A percentile compares a stretch with the other conserved stretches of the same genome.
These are phyloP conservation scores for Phialophora chinensis DNA, from an alignment of 2,329 filamentous ascomycete genomes.

Conservation along the genomic window DNA sequence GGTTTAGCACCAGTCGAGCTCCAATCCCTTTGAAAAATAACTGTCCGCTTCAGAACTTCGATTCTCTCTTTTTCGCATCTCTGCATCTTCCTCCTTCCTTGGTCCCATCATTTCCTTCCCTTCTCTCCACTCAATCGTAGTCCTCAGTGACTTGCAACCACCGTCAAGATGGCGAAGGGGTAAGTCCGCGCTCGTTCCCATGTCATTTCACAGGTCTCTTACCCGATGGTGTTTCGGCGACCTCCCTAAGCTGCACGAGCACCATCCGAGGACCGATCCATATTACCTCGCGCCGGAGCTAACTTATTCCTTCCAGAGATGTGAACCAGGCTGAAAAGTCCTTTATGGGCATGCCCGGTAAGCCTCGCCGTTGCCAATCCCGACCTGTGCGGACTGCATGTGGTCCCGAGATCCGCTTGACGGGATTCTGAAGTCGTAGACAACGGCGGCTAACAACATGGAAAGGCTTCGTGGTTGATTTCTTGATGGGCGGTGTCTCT, in stretches of 20 bases:
- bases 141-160: slow-evolving; percentile 40
- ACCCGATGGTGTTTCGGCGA: neutral
- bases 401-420: slow-evolving; percentile 10
- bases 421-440: slow-evolving; percentile 1
- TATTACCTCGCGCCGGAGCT: neutral
- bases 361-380: slow-evolving; percentile 9
- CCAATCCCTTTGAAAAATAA: slow-evolving; percentile 35
- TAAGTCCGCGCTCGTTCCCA: slow-evolving; percentile 15
- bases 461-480: slow-evolving; percentile 88
- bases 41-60: slow-evolving; percentile 45
- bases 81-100: slow-evolving; percentile 37
- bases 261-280: slow-evolving; percentile 1
- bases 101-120: slow-evolving; percentile 45
- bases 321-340: slow-evolving; percentile 60
- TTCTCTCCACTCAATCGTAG: slow-evolving; percentile 44
- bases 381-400: slow-evolving; percentile 8
- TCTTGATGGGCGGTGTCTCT: slow-evolving; percentile 99
- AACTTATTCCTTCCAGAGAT: slow-evolving; percentile 40
- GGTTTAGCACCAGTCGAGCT: slow-evolving; percentile 31
- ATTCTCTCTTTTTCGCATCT: slow-evolving; percentile 41
- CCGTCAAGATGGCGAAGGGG: slow-evolving; percentile 54
- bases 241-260: slow-evolving; percentile 16
- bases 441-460: slow-evolving; percentile 21
- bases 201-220: neutral
- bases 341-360: slow-evolving; percentile 50